Base-by-base conservation (phyloP, 179 eudicot species). In the Actinidia arguta region DNA sequence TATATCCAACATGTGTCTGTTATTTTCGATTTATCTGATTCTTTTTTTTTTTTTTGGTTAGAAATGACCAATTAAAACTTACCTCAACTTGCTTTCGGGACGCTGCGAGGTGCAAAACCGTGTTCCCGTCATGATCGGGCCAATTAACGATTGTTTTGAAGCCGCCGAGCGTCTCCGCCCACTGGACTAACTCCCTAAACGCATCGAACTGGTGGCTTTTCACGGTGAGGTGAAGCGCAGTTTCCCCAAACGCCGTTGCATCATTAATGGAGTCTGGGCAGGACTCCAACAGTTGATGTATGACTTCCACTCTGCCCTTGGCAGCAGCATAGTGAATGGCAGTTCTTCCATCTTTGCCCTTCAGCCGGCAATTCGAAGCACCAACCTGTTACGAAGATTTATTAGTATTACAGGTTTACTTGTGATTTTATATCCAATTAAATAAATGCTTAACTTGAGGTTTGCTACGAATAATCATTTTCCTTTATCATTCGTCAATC, bases 291-390 rank as follows among this genome's bases (percentile, higher is more conserved):
- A 69, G 8, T 18, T 39, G 12, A 18, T 69, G 5, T 69, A 69
- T 69, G 46, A 69, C 73, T 42, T 17, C 51, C 1, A 69, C 73
- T 18, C 73, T 69, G 50, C 73, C 73, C 24, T 69, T 42, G 11
- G 44, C 20, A 69, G 73, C 73, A n/a, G 75, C 55, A 22, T 71
- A 48, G 17, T 71, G 75, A 71, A 71, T 54, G 0, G 75, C 75
- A 8, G 75, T 71, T 18, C 18, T 71, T 22, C 54, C 4, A 12
- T 46, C 55, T 47, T 22, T 71, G 55, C 75, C 75, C n/a, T 12
- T 71, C 12, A 71, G 36, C 20, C 75, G 36, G 48, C 75, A 71
- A 31, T 46, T 71, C 6, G 46, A 11, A 47, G 14, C 1, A 22
- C 31, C 36, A 46, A 22, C 17, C 17, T 0, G 9, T 20, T n/a